Base-by-base conservation (phyloP, 2,329 filamentous ascomycete species). In the Claviceps paspali region DNA sequence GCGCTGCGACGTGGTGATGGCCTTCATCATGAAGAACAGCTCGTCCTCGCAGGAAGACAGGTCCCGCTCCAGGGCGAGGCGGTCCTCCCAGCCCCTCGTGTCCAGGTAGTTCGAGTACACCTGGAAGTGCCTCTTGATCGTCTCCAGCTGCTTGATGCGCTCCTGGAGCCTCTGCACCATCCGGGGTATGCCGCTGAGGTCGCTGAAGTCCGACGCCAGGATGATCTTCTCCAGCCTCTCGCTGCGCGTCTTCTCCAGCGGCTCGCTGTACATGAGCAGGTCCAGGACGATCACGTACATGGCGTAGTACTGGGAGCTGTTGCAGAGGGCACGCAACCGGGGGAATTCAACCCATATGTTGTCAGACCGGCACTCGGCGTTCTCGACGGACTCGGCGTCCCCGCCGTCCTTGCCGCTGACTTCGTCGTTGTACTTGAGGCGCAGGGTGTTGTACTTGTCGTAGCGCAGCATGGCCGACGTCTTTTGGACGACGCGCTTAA, bases 1-100 rank as follows among this genome's bases (percentile, higher is more conserved):
- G 41, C 86, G 72, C 58, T 98, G 91, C 5, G 88, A 92, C 3
- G 86, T 92, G 2, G 91, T 98, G 54, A 98, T 98, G 28, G 91
- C 92, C 52, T 98, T 96, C 91, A 98, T 96, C 66, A 98, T 82
- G 62, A 98, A 98, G 68, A 98, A 99, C 7, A 99, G 62, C 57
- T 99, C 92, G 50, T 98, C 91, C 55, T 96, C 91, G 51, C 85
- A 95, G 15, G 76, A 76, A 8, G 84, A 75, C 35, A 98, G 65
- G 53, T 98, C 91, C 36, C 82, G 79, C 53, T 98, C 91, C 30
- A 99, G 70, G n/a, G 79, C 64, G 41, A 95, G 67, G 24, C 86
- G 76, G 53, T 96, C 88, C 52, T 91, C 77, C 87, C 88, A 96
- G 11, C 87, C 87, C 51, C 82, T 76, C 50, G 79, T 78, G 56